Conservation (phyloP, 1,139 yeast genomes). For the Tardiomyces digboiensis region DNA sequence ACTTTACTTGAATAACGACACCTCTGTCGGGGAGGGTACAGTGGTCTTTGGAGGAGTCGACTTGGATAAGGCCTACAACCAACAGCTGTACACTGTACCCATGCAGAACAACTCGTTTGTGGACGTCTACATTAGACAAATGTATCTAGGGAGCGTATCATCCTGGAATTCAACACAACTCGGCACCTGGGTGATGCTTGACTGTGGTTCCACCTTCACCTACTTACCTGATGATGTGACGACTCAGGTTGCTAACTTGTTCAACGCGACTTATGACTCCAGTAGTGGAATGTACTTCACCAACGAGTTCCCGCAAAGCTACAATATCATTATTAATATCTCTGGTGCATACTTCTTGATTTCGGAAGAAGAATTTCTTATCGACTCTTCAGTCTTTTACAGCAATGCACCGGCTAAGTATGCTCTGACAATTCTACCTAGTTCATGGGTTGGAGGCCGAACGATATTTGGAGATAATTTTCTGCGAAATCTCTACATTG, state of each 20-base stretch:
- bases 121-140: neutral
- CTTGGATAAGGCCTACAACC: neutral
- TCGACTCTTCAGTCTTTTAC: neutral
- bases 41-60: neutral
- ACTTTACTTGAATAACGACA: neutral
- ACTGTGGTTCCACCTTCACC: neutral
- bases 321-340: neutral
- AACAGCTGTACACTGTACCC: neutral
- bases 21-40: neutral
- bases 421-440: neutral
- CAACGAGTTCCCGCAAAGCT: neutral
- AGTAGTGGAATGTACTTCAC: neutral
- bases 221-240: neutral
- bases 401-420: neutral
- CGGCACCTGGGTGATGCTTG: neutral
- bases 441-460: neutral
- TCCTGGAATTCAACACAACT: neutral
- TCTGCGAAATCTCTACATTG: neutral
- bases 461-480: neutral
- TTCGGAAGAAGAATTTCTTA: neutral
- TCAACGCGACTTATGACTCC: neutral
- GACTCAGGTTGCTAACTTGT: neutral
- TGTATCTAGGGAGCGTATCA: neutral
- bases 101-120: neutral
- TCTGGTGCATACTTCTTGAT: neutral